Evolutionary conservation across 495 filamentous ascomycete genomes (phyloP).

Genomic region (Penicillium coffeae): DNA sequence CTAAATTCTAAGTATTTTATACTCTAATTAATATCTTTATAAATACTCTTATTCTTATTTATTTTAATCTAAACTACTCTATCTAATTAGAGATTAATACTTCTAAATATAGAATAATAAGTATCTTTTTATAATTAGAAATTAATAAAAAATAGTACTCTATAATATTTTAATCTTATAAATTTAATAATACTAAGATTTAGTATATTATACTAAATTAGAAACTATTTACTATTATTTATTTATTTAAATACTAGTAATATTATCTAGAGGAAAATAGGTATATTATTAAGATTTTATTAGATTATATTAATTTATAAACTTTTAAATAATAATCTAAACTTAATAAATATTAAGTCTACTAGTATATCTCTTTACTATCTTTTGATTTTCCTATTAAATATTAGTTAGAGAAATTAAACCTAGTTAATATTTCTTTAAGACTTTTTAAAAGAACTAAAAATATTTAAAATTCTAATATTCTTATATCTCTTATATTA

Average conservation of each 20-base stretch:
- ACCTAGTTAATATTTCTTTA: not conserved
- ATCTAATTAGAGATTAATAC: not conserved
- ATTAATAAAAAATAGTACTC: not conserved
- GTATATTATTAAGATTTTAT: not conserved
- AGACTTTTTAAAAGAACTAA: not conserved
- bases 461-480: too few relatives aligned
- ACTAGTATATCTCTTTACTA: not conserved
- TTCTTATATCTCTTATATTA: too few relatives aligned
- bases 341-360: not conserved
- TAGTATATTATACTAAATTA: conserved; percentile 1
- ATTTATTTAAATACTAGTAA: conserved; percentile 1
- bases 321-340: not conserved
- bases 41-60: not conserved
- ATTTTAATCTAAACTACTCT: not conserved
- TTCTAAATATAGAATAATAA: too few relatives aligned
- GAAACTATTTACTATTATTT: conserved; percentile 1
- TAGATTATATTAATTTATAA: not conserved
- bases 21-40: not conserved
- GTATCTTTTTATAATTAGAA: not conserved
- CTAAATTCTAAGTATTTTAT: not conserved
- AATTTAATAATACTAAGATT: not conserved
- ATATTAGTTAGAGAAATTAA: not conserved
- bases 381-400: not conserved
- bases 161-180: not conserved
- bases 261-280: not conserved